These are phyloP conservation scores for Ceratobasidium sp. DNA, from an alignment of 1,284 basidiomycete genomes.

Conservation along the genomic window DNA sequence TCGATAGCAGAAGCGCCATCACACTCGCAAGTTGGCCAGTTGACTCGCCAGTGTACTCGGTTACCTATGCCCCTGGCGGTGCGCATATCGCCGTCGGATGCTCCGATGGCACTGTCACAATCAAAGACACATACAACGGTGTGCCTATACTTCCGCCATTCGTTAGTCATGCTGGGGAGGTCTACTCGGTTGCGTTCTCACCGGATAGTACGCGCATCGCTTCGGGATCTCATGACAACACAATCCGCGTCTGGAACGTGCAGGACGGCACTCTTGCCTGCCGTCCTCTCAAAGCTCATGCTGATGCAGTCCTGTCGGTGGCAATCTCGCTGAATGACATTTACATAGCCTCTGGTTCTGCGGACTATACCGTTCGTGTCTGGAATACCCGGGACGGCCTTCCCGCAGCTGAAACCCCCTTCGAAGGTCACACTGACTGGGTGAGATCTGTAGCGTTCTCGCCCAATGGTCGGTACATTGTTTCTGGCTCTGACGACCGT, in stretches of 20 bases:
- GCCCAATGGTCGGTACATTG: no score
- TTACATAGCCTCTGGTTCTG: constrained; percentile 24
- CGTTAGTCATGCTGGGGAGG: background rate
- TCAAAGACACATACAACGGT: no score
- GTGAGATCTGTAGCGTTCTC: no score
- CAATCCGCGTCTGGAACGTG: constrained; percentile 22
- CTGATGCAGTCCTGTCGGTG: background rate
- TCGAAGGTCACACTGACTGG: constrained; percentile 53
- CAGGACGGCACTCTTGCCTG: background rate
- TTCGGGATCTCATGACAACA: constrained; percentile 7
- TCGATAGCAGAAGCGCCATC: no score
- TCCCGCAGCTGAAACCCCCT: constrained; percentile 11
- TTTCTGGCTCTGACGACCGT: no score
- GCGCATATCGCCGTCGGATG: no score
- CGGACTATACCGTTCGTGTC: constrained; percentile 33
- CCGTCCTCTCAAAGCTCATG: constrained; percentile 17
- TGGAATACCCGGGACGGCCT: constrained; percentile 33
- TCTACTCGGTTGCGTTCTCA: background rate
- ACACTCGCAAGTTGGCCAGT: no score
- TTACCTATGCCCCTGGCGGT: no score
- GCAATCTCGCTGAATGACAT: constrained; percentile 28
- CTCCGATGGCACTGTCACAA: no score
- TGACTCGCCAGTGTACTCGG: no score
- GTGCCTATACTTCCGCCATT: no score
- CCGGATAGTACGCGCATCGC: constrained; percentile 5